Evolutionary conservation across 1,139 yeast species (phyloP), one percentile per base, ranked within the genome.

Genomic region (Candida sp.): DNA sequence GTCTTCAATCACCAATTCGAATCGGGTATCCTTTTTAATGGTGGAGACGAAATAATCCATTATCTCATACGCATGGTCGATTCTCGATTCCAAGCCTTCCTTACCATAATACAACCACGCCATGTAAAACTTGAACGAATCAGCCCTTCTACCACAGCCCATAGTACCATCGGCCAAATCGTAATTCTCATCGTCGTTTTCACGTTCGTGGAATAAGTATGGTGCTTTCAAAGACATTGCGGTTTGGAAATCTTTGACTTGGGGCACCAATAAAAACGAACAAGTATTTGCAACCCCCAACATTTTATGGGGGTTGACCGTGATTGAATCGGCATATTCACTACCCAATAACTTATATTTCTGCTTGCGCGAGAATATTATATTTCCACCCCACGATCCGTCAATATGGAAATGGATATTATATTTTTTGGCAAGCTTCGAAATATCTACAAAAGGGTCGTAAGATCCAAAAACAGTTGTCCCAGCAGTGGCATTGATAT

Each of bases 361-460:
- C 44, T 81, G 79, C n/a, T 54, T 66, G 0, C 60, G 52, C 25
- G 90, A 82, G 63, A 87, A 88, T 0, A 84, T 75, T 7, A 85
- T 84, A 55, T 88, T 87, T 11, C 95, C 96, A 36, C 96, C 96
- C 96, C 96, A 87, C 6, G 95, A 85, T 1, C 95, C 96, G 63
- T 88, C 96, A 38, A 88, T 79, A 59, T 88, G 96, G 61, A 86
- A 77, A 91, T 95, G 87, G 12, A 81, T 46, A 22, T 73, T 62
- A 61, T 83, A 60, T 47, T 71, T 68, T 44, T 76, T 69, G 5
- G 93, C 82, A 6, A 87, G 59, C 5, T 52, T 59, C 1, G 82
- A 63, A 36, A 88, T 81, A 35, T 73, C 76, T 25, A 57, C 70
- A 52, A 88, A 75, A 25, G 84, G 82, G 56, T 88, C 96, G 61